Evolutionary conservation across 352 stramenopile species (phyloP), one percentile per base, ranked within the genome.

Genomic region (Phytophthora litchii): DNA sequence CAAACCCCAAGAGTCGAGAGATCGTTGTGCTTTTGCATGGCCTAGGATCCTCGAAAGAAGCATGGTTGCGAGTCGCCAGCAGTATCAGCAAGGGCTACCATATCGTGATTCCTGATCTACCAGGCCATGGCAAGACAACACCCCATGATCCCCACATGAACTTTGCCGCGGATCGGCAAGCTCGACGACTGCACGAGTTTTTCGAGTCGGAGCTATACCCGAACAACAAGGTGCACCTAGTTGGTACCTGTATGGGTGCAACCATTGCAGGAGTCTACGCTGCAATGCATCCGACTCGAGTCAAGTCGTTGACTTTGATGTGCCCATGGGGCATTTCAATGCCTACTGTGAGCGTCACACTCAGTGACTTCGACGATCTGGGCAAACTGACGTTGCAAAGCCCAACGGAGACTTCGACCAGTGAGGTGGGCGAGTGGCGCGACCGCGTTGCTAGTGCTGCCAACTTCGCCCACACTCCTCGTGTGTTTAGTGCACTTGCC

Each of bases 211-310:
- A 75, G 12, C 56, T 90, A 23, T 67, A 70, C 12, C 54, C 65
- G 17, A 71, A 80, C 54, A 76, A 72, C 41, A 88, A 82, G 51
- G 64, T 92, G 34, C 83, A 92, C 21, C 46, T 92, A 2, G 58
- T 90, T 6, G 83, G 83, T 5, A 86, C 74, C 29, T 89, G 76
- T 36, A 92, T 92, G 76, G 80, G 82, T 53, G 82, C 78, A 14
- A 83, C 86, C 58, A 74, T 92, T 59, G 74, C 77, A 3, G 82
- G 82, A 14, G 64, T 86, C 4, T 92, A 87, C 59, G 74, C 82
- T 31, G 76, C 78, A 21, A 83, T 78, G 68, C 76, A 88, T 40
- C 72, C 82, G 3, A 72, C 81, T 1, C 74, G 68, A 9, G 73
- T 89, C 25, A 70, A 68, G 14, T 88, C 80, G 11, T 47, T 90